Base-by-base conservation (phyloP, 805 yeast species). In the Ogataea neopini region DNA sequence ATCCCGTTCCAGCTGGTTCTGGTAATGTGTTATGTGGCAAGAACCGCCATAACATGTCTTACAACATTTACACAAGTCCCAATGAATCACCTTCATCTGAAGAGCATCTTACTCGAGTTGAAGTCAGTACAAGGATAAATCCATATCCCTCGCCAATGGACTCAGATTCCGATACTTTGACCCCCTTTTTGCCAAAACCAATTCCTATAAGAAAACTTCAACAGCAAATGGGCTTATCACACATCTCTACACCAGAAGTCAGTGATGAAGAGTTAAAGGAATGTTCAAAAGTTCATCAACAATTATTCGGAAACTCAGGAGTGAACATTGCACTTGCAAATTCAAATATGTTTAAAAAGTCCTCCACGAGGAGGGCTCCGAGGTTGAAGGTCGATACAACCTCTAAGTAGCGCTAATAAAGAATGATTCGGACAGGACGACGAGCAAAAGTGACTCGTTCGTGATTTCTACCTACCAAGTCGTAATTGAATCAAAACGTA, bases 131-230 rank as follows among this genome's bases (percentile, higher is more conserved):
- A n/a, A n/a, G n/a, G n/a, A n/a, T n/a, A n/a, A 29, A 29, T 18
- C 44, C 45, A 2, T 50, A 50, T 28, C 55, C 50, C 5, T 52
- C 55, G n/a, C 56, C 56, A 11, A 14, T 18, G 14, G 53, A 49
- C n/a, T 43, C 53, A 6, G 56, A 46, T 9, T 40, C 44, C 6
- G 56, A 46, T 9, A 36, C 44, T 1, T 23, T 28, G 32, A 52
- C 56, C 14, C 52, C 51, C 23, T 19, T 30, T 10, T 43, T 52
- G 28, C 56, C 56, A 10, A 52, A 49, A 40, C 53, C 56, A 8
- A 52, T 52, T 22, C 45, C 51, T 10, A 37, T 52, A 17, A 43
- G 30, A 25, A 33, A 28, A 14, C 20, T 44, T 8, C 36, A 23
- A 11, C 35, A 26, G n/a, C 25, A 30, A 30, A 30, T 40, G n/a